Conservation (phyloP, 2,329 filamentous ascomycete genomes). For the Alternaria solani region DNA sequence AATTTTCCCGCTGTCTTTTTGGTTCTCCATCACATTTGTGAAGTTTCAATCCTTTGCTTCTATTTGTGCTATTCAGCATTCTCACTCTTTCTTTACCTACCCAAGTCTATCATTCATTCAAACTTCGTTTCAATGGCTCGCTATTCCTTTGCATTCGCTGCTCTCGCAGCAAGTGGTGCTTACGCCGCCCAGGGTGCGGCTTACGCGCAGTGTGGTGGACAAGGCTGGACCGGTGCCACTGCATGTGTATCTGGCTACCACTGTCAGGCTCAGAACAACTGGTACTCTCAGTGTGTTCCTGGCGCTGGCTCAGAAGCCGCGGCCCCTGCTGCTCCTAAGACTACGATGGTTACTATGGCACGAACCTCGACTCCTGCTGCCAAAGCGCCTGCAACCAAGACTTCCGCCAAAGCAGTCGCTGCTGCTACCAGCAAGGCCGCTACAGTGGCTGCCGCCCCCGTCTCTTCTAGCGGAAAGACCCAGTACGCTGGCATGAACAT, state of each 20-base stretch:
- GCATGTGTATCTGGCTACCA: constrained; percentile 47
- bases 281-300: constrained; percentile 53
- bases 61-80: not conserved
- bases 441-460: not conserved
- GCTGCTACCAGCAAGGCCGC: not conserved
- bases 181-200: constrained; percentile 1
- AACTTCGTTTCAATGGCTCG: constrained; percentile 4
- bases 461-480: constrained; percentile 15
- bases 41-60: constrained; percentile 5
- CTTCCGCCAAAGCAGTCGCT: not conserved
- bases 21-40: not conserved
- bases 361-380: not conserved
- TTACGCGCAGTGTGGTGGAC: constrained; percentile 53
- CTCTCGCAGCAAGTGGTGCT: constrained; percentile 1
- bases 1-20: not conserved
- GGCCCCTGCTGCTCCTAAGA: not conserved
- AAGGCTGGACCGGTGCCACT: constrained; percentile 48
- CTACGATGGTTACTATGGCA: not conserved
- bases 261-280: constrained; percentile 51
- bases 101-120: not conserved
- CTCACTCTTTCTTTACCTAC: not conserved
- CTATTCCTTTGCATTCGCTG: constrained; percentile 3
- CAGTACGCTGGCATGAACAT: constrained; percentile 54
- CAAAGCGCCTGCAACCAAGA: not conserved
- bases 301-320: not conserved